phyloP scores from a whole-genome alignment of 306 rosid genomes.

The Macrotyloma uniflorum region DNA sequence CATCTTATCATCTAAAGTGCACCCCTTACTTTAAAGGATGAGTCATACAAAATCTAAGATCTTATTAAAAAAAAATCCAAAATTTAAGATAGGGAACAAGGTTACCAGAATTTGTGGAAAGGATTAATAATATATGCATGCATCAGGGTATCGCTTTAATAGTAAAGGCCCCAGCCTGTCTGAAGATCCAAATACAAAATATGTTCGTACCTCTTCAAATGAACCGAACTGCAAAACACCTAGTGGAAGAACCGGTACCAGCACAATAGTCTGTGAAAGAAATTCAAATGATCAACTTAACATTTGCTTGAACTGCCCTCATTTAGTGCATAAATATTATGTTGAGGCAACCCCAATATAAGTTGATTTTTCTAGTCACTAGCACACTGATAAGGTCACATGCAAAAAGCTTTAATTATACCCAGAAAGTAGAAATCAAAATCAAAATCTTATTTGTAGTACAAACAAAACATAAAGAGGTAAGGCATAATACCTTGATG shows the following conservation, averaged over 20 bases:
- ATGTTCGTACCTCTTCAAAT: slow-evolving; percentile 63
- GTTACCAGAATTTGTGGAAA: background rate
- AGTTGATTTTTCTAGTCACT: background rate
- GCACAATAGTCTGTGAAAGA: slow-evolving; percentile 73
- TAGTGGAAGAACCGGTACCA: slow-evolving; percentile 81
- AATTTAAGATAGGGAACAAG: background rate
- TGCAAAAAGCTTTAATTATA: background rate
- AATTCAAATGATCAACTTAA: slow-evolving; percentile 11
- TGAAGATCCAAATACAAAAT: slow-evolving; percentile 36
- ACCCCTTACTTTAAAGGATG: background rate
- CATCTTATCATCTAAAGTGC: too few species aligned
- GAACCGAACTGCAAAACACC: slow-evolving; percentile 97
- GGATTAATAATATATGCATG: background rate
- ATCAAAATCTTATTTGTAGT: background rate
- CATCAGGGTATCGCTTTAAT: background rate
- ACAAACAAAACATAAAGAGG: background rate
- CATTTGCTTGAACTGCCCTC: background rate
- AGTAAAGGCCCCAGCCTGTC: slow-evolving; percentile 8
- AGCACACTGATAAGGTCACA: background rate
- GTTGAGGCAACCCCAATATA: background rate
- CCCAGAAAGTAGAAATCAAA: slow-evolving; percentile 20
- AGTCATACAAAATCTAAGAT: background rate
- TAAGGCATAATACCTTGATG: slow-evolving; percentile 65
- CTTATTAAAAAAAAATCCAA: background rate
- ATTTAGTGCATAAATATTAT: slow-evolving; percentile 5